phyloP scores from a whole-genome alignment of 2,329 filamentous ascomycete genomes.

The Sporothrix globosa region DNA sequence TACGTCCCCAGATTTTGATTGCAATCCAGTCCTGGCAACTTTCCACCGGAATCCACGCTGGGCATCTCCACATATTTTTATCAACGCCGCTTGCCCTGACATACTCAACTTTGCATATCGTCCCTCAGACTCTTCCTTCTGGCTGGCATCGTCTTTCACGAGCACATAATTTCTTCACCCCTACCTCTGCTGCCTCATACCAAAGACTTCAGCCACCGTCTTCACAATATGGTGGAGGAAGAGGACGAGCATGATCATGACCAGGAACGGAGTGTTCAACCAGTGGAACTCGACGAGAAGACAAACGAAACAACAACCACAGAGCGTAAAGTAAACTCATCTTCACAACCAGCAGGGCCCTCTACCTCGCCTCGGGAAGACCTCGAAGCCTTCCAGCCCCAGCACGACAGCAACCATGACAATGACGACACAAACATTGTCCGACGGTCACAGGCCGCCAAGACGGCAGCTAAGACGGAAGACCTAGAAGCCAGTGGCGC shows the following conservation, averaged over 20 bases:
- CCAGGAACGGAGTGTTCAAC: not conserved
- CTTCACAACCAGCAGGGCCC: not conserved
- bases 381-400: not conserved
- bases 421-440: slow-evolving; percentile 26
- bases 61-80: not conserved
- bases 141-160: slow-evolving; percentile 1
- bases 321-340: not conserved
- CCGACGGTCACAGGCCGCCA: not conserved
- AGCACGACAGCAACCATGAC: not conserved
- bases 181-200: not conserved
- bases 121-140: not conserved
- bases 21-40: not conserved
- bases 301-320: not conserved
- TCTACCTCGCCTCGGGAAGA: not conserved
- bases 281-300: not conserved
- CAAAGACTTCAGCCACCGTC: not conserved
- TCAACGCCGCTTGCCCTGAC: too few species aligned
- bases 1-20: slow-evolving; percentile 12
- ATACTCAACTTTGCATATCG: not conserved
- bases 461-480: not conserved
- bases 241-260: not conserved
- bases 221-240: slow-evolving; percentile 1
- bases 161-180: not conserved
- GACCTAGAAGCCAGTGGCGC: not conserved
- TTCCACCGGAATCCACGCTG: not conserved